A percentile compares a stretch with the other conserved stretches of the same genome.
These are phyloP conservation scores for Tricholoma flavovirens DNA, from an alignment of 768 basidiomycete species.

Conservation along the genomic window DNA sequence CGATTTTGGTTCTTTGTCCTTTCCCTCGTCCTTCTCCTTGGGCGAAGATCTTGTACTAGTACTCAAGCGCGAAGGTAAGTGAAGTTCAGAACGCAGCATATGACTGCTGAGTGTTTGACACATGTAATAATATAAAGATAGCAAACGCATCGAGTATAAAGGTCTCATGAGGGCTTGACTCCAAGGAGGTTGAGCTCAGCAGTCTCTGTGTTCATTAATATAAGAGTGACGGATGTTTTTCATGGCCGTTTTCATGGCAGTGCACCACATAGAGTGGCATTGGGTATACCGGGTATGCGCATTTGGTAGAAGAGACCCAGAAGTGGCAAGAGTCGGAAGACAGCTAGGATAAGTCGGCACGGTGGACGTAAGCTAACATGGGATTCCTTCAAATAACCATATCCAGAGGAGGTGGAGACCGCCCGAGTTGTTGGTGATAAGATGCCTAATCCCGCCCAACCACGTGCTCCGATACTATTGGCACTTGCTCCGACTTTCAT, in stretches of 20 bases:
- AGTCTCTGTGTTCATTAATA: constrained; percentile 31
- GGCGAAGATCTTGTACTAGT: constrained; percentile 17
- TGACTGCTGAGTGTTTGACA: constrained; percentile 32
- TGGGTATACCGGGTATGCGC: constrained; percentile 37
- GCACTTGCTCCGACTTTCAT: too few relatives aligned
- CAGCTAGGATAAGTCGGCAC: constrained; percentile 14
- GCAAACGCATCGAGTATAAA: constrained; percentile 24
- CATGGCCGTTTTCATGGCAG: constrained; percentile 40
- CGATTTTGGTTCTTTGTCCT: constrained; percentile 20
- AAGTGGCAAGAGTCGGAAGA: constrained; percentile 17
- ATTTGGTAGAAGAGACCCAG: constrained; percentile 44
- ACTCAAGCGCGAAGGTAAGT: constrained; percentile 22
- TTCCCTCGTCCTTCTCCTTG: constrained; percentile 4
- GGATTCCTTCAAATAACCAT: constrained; percentile 32
- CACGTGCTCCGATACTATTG: constrained; percentile 16
- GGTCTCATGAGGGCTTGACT: constrained; percentile 19
- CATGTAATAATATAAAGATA: constrained; percentile 32
- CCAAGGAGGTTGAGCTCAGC: constrained; percentile 16
- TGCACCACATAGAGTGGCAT: constrained; percentile 23
- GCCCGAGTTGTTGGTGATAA: not conserved
- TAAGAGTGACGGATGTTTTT: constrained; percentile 42
- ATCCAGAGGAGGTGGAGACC: constrained; percentile 18
- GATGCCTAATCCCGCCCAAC: constrained; percentile 2
- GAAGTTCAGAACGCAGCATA: constrained; percentile 31
- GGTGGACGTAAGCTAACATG: constrained; percentile 7